Evolutionary conservation across 345 rosid genomes (phyloP).

Genomic region (Populus pruinosa): DNA sequence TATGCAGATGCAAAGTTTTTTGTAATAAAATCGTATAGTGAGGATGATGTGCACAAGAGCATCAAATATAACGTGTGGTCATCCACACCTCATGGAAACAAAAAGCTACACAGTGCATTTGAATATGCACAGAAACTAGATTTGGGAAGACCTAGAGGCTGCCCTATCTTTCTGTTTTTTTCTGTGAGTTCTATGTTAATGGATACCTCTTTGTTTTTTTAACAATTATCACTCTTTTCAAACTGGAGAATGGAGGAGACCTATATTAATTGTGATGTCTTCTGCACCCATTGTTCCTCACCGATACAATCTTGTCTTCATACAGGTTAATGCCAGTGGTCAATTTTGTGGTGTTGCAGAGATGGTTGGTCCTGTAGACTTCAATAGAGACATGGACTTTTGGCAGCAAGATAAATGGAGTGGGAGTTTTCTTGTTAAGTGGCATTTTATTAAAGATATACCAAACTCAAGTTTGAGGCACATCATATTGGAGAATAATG

Average conservation of each 20-base stretch:
- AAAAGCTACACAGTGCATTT: conserved; percentile 72
- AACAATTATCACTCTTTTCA: not conserved
- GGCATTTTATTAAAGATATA: conserved; percentile 90
- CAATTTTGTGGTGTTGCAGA: conserved; percentile 96
- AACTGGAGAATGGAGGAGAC: not conserved
- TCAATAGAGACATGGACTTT: conserved; percentile 78
- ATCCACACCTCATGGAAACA: conserved; percentile 92
- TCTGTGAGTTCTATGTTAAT: conserved; percentile 52
- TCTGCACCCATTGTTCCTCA: not conserved
- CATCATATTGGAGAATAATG: conserved; percentile 84
- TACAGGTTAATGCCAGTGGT: conserved; percentile 94
- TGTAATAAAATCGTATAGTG: conserved; percentile 93
- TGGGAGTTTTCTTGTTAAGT: conserved; percentile 89
- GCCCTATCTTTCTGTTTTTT: conserved; percentile 81
- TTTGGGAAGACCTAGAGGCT: conserved; percentile 46
- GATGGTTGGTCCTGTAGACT: conserved; percentile 89
- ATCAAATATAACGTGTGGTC: conserved; percentile 94
- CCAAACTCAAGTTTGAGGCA: conserved; percentile 72
- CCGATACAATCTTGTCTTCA: conserved; percentile 14
- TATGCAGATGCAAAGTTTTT: conserved; percentile 67
- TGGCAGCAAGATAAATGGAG: conserved; percentile 99
- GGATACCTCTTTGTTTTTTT: not conserved
- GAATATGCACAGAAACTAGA: conserved; percentile 70
- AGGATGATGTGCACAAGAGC: conserved; percentile 99
- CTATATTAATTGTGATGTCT: not conserved